Evolutionary conservation across 2,329 filamentous ascomycete species (phyloP).

Genomic region (Huntiella moniliformis): DNA sequence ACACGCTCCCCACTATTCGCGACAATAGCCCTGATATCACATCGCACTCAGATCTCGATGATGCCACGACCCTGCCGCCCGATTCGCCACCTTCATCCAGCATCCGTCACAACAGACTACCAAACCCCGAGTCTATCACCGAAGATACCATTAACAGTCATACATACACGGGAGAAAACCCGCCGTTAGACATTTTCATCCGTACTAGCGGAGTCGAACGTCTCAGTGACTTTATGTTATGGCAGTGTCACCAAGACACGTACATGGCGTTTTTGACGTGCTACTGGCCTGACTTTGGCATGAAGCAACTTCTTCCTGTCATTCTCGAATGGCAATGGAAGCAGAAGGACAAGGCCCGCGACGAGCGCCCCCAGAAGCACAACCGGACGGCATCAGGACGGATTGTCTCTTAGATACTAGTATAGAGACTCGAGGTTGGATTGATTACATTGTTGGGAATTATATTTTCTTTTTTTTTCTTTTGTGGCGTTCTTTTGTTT

Average conservation of each 20-base stretch:
- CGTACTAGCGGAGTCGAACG: constrained; percentile 85
- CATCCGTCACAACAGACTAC: constrained; percentile 21
- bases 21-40: constrained; percentile 29
- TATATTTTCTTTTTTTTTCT: no score
- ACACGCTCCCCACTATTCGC: constrained; percentile 29
- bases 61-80: constrained; percentile 38
- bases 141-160: constrained; percentile 64
- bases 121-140: constrained; percentile 75
- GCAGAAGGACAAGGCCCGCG: constrained; percentile 36
- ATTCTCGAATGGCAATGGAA: constrained; percentile 74
- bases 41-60: constrained; percentile 28
- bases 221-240: constrained; percentile 94
- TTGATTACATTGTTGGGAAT: no score
- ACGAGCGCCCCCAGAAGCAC: constrained; percentile 25
- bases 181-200: constrained; percentile 77
- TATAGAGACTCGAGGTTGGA: background rate
- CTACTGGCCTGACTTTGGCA: constrained; percentile 88
- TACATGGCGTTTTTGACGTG: constrained; percentile 84
- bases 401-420: constrained; percentile 5
- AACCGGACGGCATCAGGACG: constrained; percentile 12
- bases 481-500: no score
- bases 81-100: constrained; percentile 27
- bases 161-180: constrained; percentile 71
- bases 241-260: constrained; percentile 88
- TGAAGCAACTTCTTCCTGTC: constrained; percentile 85